These are phyloP conservation scores for Trichoderma atrobrunneum DNA, from an alignment of 2,329 filamentous ascomycete genomes.

Conservation along the genomic window DNA sequence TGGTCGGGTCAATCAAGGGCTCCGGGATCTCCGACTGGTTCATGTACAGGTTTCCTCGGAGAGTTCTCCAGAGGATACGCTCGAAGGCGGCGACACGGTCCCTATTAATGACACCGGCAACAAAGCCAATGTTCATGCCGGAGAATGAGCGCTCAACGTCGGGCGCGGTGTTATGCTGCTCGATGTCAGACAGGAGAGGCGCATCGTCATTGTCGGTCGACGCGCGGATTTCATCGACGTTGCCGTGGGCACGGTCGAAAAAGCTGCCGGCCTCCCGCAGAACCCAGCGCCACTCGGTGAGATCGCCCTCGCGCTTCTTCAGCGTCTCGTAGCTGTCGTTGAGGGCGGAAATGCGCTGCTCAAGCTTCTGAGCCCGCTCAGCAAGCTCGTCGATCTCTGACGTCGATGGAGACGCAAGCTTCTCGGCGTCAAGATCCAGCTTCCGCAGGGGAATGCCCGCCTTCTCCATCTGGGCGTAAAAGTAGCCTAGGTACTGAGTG, in stretches of 20 bases:
- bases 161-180: slow-evolving; percentile 68
- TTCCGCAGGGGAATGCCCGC: slow-evolving; percentile 80
- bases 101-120: slow-evolving; percentile 89
- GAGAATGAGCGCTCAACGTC: slow-evolving; percentile 85
- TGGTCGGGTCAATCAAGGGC: slow-evolving; percentile 84
- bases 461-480: slow-evolving; percentile 94
- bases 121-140: slow-evolving; percentile 98
- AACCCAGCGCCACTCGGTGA: slow-evolving; percentile 98
- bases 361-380: slow-evolving; percentile 86
- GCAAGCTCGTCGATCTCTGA: slow-evolving; percentile 95
- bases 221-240: slow-evolving; percentile 92
- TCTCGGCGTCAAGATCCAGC: slow-evolving; percentile 85
- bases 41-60: slow-evolving; percentile 98
- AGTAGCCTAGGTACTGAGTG: slow-evolving; percentile 66
- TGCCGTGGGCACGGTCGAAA: slow-evolving; percentile 93
- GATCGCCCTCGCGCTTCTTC: slow-evolving; percentile 94
- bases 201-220: slow-evolving; percentile 90
- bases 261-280: slow-evolving; percentile 94
- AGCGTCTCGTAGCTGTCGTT: slow-evolving; percentile 98
- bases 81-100: slow-evolving; percentile 95
- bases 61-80: slow-evolving; percentile 93
- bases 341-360: slow-evolving; percentile 84
- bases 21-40: slow-evolving; percentile 99
- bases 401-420: slow-evolving; percentile 81
- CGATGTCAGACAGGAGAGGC: slow-evolving; percentile 86